Conservation (phyloP, 2,329 filamentous ascomycete genomes). For the Hypoxylon rubiginosum region DNA sequence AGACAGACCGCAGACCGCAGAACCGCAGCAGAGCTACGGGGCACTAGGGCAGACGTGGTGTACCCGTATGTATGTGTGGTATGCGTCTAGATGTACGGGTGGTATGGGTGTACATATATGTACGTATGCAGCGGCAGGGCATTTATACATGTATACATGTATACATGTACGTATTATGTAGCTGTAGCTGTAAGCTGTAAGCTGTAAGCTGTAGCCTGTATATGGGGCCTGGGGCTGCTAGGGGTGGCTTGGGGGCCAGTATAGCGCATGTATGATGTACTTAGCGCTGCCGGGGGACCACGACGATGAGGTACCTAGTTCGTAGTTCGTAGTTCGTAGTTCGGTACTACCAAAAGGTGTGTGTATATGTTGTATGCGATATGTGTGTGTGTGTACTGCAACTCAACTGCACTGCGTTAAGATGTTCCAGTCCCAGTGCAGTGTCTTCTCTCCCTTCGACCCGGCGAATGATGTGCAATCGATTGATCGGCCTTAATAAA, state of each 20-base stretch:
- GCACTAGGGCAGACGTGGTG: no score
- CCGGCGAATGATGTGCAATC: constrained; percentile 29
- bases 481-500: constrained; percentile 29
- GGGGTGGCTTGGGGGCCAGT: background rate
- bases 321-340: no score
- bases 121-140: background rate
- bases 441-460: no score
- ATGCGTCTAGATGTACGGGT: background rate
- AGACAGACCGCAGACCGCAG: no score
- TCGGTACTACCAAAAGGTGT: constrained; percentile 23
- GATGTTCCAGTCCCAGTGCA: constrained; percentile 19
- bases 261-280: constrained; percentile 43
- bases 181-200: background rate
- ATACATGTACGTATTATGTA: background rate
- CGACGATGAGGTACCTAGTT: constrained; percentile 11
- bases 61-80: constrained; percentile 29
- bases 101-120: background rate
- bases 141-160: background rate
- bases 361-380: no score
- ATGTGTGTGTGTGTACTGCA: background rate
- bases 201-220: no score
- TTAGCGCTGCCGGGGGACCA: constrained; percentile 27
- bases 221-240: no score
- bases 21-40: no score
- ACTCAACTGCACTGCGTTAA: constrained; percentile 20